Evolutionary conservation across 2,329 filamentous ascomycete genomes (phyloP), one percentile per base, ranked within the genome.

Genomic region (Tympanopsis confertula): DNA sequence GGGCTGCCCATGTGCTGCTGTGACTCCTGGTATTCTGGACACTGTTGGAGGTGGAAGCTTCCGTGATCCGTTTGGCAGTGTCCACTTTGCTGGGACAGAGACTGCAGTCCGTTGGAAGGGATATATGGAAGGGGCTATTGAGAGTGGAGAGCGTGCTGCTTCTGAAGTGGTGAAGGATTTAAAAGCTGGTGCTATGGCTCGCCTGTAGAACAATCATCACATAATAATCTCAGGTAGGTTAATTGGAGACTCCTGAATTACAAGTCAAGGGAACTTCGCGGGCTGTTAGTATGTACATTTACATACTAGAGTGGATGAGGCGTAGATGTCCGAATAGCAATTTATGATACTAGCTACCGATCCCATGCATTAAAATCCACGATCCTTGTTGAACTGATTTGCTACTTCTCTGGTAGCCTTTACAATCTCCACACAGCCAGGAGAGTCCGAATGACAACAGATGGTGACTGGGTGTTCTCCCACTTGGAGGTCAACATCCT

Each of bases 401-500:
- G 55, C 56, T 38, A 59, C 52, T 35, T 51, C 53, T 28, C 56
- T 52, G 13, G 59, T 57, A 5, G 57, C 56, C 39, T 48, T 56
- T 19, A 65, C 55, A 38, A 66, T 66, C 12, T 62, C 61, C 10
- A 66, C 41, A 39, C 60, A 65, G 1, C 58, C 61, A 4, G 64
- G 64, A 3, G 58, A 62, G 42, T 68, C 64, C 1, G 62, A 66
- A 44, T 68, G 64, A 41, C 62, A 66, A 37, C 64, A 68, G 15
- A 67, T 52, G 10, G 60, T 61, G 4, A 65, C 42, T 0, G 55
- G 57, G 38, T 66, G 61, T 18, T 59, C 53, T 42, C 61, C 59
- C 4, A 65, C 44, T 0, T 56, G 58, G 33, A 66, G 42, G 30
- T 52, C 45, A 3, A 64, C 56, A 1, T 50, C 46, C 38, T 54